Conservation (phyloP, 345 rosid genomes). For the Ceriops tagal region DNA sequence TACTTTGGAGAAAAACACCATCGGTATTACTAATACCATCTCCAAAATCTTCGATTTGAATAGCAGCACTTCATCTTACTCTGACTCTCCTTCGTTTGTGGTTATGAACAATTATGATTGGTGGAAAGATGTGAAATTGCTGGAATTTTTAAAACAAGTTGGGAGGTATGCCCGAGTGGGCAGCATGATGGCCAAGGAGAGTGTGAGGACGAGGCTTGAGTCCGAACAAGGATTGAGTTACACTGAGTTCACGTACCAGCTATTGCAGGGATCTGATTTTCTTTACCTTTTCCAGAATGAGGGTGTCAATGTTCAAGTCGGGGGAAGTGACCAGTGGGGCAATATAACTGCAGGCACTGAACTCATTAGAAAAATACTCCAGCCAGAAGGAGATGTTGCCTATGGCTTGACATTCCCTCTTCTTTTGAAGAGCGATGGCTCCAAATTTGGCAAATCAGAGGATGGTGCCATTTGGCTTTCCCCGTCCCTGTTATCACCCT, state of each 20-base stretch:
- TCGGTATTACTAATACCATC: constrained; percentile 48
- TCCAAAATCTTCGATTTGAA: constrained; percentile 42
- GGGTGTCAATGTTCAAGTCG: constrained; percentile 85
- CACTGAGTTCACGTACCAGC: constrained; percentile 89
- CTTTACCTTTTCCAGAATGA: constrained; percentile 58
- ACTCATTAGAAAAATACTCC: constrained; percentile 70
- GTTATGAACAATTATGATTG: constrained; percentile 87
- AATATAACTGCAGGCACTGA: constrained; percentile 94
- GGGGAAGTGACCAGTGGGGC: constrained; percentile 99
- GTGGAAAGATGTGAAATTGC: constrained; percentile 83
- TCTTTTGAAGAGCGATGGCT: constrained; percentile 78
- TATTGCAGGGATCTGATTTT: constrained; percentile 88
- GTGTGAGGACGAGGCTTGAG: constrained; percentile 87
- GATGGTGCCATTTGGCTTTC: constrained; percentile 98
- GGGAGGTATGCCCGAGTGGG: constrained; percentile 87
- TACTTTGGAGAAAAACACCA: constrained; percentile 53
- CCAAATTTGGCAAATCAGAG: constrained; percentile 95
- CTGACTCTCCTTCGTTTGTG: constrained; percentile 21
- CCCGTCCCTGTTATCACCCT: constrained; percentile 68
- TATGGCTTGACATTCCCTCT: constrained; percentile 92
- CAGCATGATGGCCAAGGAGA: constrained; percentile 81
- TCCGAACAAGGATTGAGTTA: constrained; percentile 95
- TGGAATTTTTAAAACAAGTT: constrained; percentile 74
- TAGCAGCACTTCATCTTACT: neutral
- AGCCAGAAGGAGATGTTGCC: constrained; percentile 53